phyloP scores from a whole-genome alignment of 148 eudicot species.

The Oxyria digyna region DNA sequence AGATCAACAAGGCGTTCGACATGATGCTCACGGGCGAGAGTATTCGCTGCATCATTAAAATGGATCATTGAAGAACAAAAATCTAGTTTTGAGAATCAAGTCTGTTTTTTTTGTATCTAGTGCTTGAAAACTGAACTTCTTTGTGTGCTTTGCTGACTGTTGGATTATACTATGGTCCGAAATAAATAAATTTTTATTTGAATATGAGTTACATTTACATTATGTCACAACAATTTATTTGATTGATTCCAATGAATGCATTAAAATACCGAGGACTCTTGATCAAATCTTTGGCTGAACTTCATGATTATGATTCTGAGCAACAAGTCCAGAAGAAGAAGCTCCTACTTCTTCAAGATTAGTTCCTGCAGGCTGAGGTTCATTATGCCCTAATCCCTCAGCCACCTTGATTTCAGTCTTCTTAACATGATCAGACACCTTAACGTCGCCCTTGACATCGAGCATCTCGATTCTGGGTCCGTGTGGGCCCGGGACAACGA shows the following conservation, averaged over 20 bases:
- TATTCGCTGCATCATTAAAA: constrained; percentile 8
- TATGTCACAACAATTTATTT: neutral
- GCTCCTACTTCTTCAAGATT: neutral
- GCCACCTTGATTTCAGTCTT: neutral
- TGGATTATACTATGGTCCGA: neutral
- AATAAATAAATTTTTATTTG: neutral
- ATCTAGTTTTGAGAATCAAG: neutral
- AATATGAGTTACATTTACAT: neutral
- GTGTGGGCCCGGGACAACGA: constrained; percentile 54
- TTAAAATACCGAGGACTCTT: neutral
- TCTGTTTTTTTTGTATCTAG: neutral
- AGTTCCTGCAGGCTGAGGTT: neutral
- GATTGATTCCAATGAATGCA: neutral
- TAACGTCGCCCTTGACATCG: constrained; percentile 45
- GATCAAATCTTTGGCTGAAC: neutral
- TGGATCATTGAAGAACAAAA: constrained; percentile 18
- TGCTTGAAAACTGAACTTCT: neutral
- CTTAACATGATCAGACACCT: neutral
- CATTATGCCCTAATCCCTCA: neutral
- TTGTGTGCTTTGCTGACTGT: neutral
- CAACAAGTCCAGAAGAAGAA: neutral
- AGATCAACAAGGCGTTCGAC: too few relatives aligned
- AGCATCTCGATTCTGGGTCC: constrained; percentile 42
- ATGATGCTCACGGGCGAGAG: too few relatives aligned
- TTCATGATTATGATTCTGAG: neutral